Evolutionary conservation across 257 asterid genomes (phyloP).

Genomic region (Pogostemon cablin): DNA sequence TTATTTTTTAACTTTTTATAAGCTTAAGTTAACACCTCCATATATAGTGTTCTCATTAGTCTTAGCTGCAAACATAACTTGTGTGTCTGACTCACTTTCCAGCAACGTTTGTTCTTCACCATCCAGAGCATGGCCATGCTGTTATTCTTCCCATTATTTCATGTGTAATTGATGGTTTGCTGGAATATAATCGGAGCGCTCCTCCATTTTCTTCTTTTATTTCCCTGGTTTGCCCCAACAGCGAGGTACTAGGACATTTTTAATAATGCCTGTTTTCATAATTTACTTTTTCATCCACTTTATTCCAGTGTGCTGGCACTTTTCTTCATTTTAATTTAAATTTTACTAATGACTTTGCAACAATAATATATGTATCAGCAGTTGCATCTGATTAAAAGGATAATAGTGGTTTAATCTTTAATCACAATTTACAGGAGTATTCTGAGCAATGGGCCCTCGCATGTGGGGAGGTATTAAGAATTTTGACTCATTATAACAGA

Average conservation of each 20-base stretch:
- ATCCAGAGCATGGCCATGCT: slow-evolving; percentile 85
- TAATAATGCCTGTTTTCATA: slow-evolving; percentile 12
- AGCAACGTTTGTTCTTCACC: slow-evolving; percentile 87
- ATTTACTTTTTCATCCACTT: background rate
- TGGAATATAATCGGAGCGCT: slow-evolving; percentile 60
- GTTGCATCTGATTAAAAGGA: background rate
- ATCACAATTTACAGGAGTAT: slow-evolving; percentile 47
- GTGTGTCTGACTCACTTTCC: slow-evolving; percentile 43
- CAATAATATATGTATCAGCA: background rate
- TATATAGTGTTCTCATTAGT: slow-evolving; percentile 13
- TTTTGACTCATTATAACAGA: slow-evolving; percentile 82
- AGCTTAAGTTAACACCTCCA: slow-evolving; percentile 1
- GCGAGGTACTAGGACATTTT: slow-evolving; percentile 52
- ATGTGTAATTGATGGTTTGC: slow-evolving; percentile 68
- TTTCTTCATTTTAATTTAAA: background rate
- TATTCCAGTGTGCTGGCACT: background rate
- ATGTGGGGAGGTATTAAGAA: slow-evolving; percentile 82
- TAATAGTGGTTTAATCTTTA: slow-evolving; percentile 24
- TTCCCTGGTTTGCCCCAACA: slow-evolving; percentile 69
- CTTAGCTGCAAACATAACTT: slow-evolving; percentile 25
- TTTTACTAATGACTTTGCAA: background rate
- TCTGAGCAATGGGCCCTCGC: slow-evolving; percentile 93
- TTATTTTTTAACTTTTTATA: slow-evolving; percentile 15
- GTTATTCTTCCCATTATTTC: slow-evolving; percentile 85
- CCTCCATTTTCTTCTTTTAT: slow-evolving; percentile 87